Conservation (phyloP, 805 yeast species). For the Crinitomyces ghanaensis region DNA sequence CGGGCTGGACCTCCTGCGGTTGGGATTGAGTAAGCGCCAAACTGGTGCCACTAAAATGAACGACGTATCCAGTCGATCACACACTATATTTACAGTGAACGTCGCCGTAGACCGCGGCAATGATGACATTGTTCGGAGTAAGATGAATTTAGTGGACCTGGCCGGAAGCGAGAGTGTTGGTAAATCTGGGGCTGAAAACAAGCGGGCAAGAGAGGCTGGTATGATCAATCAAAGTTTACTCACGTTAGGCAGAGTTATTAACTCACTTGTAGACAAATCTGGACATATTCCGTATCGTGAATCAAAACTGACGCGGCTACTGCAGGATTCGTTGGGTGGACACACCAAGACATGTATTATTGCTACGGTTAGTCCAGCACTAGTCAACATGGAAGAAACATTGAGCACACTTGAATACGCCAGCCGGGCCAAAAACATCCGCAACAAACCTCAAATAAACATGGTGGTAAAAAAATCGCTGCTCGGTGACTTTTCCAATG, state of each 20-base stretch:
- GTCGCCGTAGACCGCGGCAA: conserved; percentile 41
- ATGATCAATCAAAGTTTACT: conserved; percentile 79
- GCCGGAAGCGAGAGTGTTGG: conserved; percentile 92
- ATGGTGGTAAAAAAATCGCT: conserved; percentile 35
- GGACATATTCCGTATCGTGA: conserved; percentile 79
- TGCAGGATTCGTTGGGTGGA: conserved; percentile 83
- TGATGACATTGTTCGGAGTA: conserved; percentile 35
- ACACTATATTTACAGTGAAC: conserved; percentile 57
- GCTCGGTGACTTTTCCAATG: conserved; percentile 41
- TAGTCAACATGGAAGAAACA: conserved; percentile 67
- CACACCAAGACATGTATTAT: conserved; percentile 76
- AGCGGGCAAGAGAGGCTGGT: conserved; percentile 88
- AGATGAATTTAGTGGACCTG: conserved; percentile 77
- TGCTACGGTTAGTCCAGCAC: conserved; percentile 81
- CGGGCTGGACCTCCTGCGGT: conserved; percentile 39
- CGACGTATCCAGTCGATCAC: conserved; percentile 68
- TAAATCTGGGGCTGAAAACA: conserved; percentile 77
- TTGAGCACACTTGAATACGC: conserved; percentile 81
- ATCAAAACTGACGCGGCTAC: conserved; percentile 63
- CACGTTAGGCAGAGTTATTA: conserved; percentile 83
- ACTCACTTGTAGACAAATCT: conserved; percentile 49
- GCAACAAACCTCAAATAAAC: conserved; percentile 52
- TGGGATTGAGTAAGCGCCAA: conserved; percentile 52
- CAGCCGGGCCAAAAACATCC: conserved; percentile 70
- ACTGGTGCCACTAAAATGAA: conserved; percentile 73